A percentile compares a stretch with the other conserved stretches of the same genome.
Conservation (phyloP, 495 filamentous ascomycete species). For the Penicillium alfredii region DNA sequence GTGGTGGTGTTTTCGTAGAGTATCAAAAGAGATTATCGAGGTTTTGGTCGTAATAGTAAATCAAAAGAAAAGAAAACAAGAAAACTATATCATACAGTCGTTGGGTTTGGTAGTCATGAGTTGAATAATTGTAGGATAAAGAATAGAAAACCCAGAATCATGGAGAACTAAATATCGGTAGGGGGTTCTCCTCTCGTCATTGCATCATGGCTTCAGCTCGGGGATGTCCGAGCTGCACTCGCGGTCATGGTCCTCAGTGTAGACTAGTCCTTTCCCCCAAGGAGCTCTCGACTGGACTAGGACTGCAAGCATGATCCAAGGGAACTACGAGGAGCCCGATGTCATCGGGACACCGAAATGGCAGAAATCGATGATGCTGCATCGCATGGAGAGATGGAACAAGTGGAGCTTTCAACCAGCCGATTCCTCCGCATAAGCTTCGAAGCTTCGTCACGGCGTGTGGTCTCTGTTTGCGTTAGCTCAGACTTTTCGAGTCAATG, state of each 20-base stretch:
- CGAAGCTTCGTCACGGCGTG: constrained; percentile 9
- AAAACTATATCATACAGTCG: neutral
- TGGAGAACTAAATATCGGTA: constrained; percentile 11
- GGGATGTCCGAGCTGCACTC: constrained; percentile 2
- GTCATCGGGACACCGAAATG: constrained; percentile 4
- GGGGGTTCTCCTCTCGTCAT: constrained; percentile 2
- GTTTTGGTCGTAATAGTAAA: neutral
- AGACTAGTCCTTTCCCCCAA: too few relatives aligned
- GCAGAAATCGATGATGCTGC: constrained; percentile 25
- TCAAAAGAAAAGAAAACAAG: neutral
- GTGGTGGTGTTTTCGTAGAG: too few relatives aligned
- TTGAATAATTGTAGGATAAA: constrained; percentile 1
- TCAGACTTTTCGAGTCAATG: too few relatives aligned
- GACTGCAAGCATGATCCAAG: constrained; percentile 7
- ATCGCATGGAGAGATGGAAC: neutral
- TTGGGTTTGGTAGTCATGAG: neutral
- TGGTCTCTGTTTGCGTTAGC: neutral
- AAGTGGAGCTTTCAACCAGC: constrained; percentile 12
- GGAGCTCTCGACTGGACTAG: too few relatives aligned
- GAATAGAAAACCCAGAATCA: neutral
- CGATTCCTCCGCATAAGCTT: constrained; percentile 12
- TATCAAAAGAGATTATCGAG: constrained; percentile 1
- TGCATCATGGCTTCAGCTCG: constrained; percentile 22
- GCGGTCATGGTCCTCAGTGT: too few relatives aligned
- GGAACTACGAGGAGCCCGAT: neutral